These are phyloP conservation scores for Torulaspora indica DNA, from an alignment of 805 yeast genomes.

Conservation along the genomic window DNA sequence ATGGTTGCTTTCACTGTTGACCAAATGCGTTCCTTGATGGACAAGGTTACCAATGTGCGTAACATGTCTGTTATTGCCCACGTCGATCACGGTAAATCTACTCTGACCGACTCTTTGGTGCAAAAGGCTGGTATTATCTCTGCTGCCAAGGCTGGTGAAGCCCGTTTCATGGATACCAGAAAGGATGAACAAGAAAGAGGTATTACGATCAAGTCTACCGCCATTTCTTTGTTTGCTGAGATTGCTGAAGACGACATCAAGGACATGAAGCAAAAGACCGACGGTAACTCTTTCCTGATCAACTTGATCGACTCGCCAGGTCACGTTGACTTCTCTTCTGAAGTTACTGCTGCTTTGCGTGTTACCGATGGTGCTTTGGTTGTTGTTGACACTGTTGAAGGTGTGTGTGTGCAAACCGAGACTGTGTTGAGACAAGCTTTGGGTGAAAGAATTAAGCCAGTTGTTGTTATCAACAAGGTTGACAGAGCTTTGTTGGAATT, in stretches of 20 bases:
- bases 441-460: slow-evolving; percentile 99
- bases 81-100: slow-evolving; percentile 99
- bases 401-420: slow-evolving; percentile 99
- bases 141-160: slow-evolving; percentile 99
- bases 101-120: slow-evolving; percentile 97
- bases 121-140: slow-evolving; percentile 99
- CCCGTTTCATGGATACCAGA: slow-evolving; percentile 99
- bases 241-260: slow-evolving; percentile 76
- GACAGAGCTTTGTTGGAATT: slow-evolving; percentile 99
- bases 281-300: slow-evolving; percentile 90
- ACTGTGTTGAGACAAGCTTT: slow-evolving; percentile 98
- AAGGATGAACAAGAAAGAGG: slow-evolving; percentile 99
- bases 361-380: slow-evolving; percentile 99
- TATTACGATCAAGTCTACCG: slow-evolving; percentile 98
- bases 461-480: slow-evolving; percentile 96
- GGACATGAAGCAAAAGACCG: slow-evolving; percentile 81
- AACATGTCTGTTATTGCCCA: slow-evolving; percentile 99
- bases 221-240: slow-evolving; percentile 91
- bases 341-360: slow-evolving; percentile 99
- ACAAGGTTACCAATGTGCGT: slow-evolving; percentile 99
- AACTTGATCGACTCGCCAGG: slow-evolving; percentile 99
- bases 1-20: slow-evolving; percentile 56
- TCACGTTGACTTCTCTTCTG: slow-evolving; percentile 99
- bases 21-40: slow-evolving; percentile 99
- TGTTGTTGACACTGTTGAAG: slow-evolving; percentile 98